Evolutionary conservation across 2,329 filamentous ascomycete species (phyloP).

Genomic region (Emergomyces orientalis): DNA sequence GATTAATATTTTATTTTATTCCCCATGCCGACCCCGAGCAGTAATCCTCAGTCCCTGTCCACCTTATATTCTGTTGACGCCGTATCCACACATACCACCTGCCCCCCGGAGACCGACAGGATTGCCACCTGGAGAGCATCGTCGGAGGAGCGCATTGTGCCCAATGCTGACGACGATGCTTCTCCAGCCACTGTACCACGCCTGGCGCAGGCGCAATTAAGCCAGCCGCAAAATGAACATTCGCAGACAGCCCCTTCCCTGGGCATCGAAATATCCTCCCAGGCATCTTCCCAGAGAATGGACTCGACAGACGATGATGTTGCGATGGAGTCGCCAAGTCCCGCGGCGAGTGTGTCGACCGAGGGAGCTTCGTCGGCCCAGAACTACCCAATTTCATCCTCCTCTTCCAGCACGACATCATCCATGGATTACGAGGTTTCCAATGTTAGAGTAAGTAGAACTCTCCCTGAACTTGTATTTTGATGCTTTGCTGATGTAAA

Average conservation of each 20-base stretch:
- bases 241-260: constrained; percentile 17
- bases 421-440: constrained; percentile 48
- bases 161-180: constrained; percentile 23
- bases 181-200: constrained; percentile 21
- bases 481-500: constrained; percentile 13
- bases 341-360: constrained; percentile 25
- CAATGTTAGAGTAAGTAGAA: constrained; percentile 43
- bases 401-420: constrained; percentile 31
- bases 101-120: constrained; percentile 41
- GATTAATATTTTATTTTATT: constrained; percentile 17
- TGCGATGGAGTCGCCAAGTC: constrained; percentile 26
- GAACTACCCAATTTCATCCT: constrained; percentile 24
- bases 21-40: constrained; percentile 44
- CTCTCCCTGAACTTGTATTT: constrained; percentile 4
- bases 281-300: constrained; percentile 20
- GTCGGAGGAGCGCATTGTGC: constrained; percentile 20
- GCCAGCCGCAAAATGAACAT: constrained; percentile 3
- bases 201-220: constrained; percentile 14
- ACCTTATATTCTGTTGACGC: constrained; percentile 37
- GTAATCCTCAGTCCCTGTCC: constrained; percentile 35
- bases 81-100: constrained; percentile 39
- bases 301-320: constrained; percentile 25
- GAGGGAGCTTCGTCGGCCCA: constrained; percentile 25
- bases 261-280: constrained; percentile 19
- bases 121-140: constrained; percentile 27